phyloP scores from a whole-genome alignment of 1,284 basidiomycete species.

The Ceratobasidium sp. region DNA sequence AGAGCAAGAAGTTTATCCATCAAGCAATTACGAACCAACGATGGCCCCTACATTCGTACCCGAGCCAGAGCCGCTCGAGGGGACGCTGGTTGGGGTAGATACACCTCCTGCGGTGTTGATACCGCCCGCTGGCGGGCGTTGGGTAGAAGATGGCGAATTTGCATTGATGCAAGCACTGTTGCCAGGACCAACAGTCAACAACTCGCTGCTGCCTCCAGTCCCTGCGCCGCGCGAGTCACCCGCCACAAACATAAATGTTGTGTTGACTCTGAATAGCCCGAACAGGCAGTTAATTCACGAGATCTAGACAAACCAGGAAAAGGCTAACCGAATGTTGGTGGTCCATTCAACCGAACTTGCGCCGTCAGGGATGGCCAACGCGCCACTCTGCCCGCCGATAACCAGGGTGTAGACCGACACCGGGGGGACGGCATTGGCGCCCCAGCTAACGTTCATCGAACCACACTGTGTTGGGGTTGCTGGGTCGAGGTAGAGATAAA shows the following conservation, averaged over 20 bases:
- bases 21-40: constrained; percentile 57
- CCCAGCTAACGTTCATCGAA: constrained; percentile 11
- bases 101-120: constrained; percentile 65
- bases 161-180: constrained; percentile 62
- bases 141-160: constrained; percentile 73
- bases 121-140: constrained; percentile 77
- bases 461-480: background rate
- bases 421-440: constrained; percentile 42
- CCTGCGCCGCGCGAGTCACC: constrained; percentile 67
- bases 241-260: constrained; percentile 68
- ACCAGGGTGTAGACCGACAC: constrained; percentile 73
- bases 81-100: background rate
- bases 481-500: constrained; percentile 16
- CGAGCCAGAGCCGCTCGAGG: constrained; percentile 8
- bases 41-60: constrained; percentile 64
- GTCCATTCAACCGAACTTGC: constrained; percentile 71
- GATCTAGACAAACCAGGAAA: background rate
- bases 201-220: constrained; percentile 66
- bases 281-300: background rate
- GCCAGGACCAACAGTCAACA: constrained; percentile 58
- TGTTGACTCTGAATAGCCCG: constrained; percentile 46
- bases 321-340: constrained; percentile 64
- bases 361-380: constrained; percentile 55
- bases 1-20: background rate
- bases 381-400: constrained; percentile 76